Base-by-base conservation (phyloP, 2,329 filamentous ascomycete species). In the Aureobasidium namibiae region DNA sequence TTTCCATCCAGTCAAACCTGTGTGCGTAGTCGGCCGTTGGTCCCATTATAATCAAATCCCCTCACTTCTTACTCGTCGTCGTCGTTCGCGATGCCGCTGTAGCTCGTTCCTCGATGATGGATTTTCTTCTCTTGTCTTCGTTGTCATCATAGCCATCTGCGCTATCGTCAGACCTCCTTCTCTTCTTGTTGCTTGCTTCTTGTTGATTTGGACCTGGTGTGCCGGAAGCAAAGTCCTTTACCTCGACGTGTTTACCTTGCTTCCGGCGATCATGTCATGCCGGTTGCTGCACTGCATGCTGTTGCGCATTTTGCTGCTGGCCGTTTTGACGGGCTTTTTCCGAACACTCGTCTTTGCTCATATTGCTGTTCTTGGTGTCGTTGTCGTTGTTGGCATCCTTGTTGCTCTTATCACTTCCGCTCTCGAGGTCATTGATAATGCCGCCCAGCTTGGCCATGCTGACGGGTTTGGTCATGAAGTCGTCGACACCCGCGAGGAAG, bases 401-500 rank as follows among this genome's bases (percentile, higher is more conserved):
- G 23, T 9, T 2, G 38, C 21, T 21, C 9, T n/a, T 21, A 3
- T 45, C 13, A 6, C 10, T 23, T 26, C 24, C 42, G 14, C 23
- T 14, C 26, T 60, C 56, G 11, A 56, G 34, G 11, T 26, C 41
- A 3, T 41, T 44, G 16, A 65, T 38, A 13, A 66, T 50, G 8
- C 45, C 34, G 26, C 41, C 59, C 31, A 69, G 44, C 38, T 66
- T 63, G 57, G 65, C 65, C 63, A 70, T 65, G 6, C 61, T 64
- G 11, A 70, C 65, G 9, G 70, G 70, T 60, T 72, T 72, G n/a
- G 68, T 68, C 59, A 70, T 61, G 31, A 67, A 71, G 33, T 63
- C 57, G 52, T 72, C 66, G 14, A 72, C 63, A 2, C 70, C 70
- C 13, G 61, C 56, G 18, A 63, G 59, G 44, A 67, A 65, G 1